A percentile compares a stretch with the other conserved stretches of the same genome.
These are phyloP conservation scores for Annulohypoxylon bovei DNA, from an alignment of 495 filamentous ascomycete species.

Conservation along the genomic window DNA sequence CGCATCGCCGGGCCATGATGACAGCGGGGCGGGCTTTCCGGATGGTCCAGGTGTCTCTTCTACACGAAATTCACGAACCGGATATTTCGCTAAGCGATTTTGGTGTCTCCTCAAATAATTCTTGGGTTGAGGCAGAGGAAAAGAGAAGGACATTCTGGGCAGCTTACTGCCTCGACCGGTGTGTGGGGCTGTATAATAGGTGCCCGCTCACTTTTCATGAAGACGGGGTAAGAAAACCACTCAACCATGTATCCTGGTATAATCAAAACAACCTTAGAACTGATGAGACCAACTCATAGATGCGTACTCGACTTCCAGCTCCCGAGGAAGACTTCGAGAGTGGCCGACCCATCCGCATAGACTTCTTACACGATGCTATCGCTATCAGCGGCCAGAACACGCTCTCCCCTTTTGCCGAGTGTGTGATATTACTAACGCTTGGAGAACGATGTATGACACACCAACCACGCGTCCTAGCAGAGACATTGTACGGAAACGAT, in stretches of 20 bases:
- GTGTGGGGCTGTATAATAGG: slow-evolving; percentile 11
- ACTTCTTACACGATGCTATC: slow-evolving; percentile 2
- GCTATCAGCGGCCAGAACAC: background rate
- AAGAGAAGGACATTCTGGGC: slow-evolving; percentile 60
- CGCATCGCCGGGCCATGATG: slow-evolving; percentile 55
- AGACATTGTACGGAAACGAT: background rate
- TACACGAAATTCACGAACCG: slow-evolving; percentile 46
- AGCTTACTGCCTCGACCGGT: slow-evolving; percentile 56
- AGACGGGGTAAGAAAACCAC: slow-evolving; percentile 9
- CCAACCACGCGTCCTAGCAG: background rate
- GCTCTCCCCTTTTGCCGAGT: background rate
- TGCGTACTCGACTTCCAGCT: background rate
- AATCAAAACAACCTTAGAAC: background rate
- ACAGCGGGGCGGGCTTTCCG: slow-evolving; percentile 58
- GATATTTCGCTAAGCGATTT: background rate
- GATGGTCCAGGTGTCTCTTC: slow-evolving; percentile 55
- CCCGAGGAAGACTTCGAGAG: background rate
- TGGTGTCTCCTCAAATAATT: background rate
- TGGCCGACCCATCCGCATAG: background rate
- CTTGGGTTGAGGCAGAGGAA: slow-evolving; percentile 54
- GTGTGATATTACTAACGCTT: background rate
- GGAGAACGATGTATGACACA: background rate
- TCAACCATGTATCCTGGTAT: background rate
- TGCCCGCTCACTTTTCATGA: slow-evolving; percentile 25
- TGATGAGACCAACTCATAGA: background rate